A percentile compares a stretch with the other conserved stretches of the same genome.
These are phyloP conservation scores for Phytopythium kandeliae DNA, from an alignment of 352 stramenopile genomes.

Conservation along the genomic window DNA sequence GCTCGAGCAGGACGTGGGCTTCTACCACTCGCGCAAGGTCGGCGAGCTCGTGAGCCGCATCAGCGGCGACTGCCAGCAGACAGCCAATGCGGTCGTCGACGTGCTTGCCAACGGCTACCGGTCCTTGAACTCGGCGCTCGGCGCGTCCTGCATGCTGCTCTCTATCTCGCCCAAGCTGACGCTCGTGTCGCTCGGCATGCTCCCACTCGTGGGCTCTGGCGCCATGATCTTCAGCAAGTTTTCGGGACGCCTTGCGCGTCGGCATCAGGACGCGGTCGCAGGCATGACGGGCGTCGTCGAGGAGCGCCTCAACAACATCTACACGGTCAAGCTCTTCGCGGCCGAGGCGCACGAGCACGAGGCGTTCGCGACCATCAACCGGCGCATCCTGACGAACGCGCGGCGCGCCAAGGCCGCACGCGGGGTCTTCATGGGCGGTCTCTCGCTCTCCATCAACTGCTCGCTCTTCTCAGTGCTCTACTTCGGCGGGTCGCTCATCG, in stretches of 20 bases:
- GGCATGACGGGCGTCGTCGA: slow-evolving; percentile 78
- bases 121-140: slow-evolving; percentile 85
- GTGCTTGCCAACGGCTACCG: slow-evolving; percentile 84
- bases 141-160: slow-evolving; percentile 85
- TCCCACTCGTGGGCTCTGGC: slow-evolving; percentile 70
- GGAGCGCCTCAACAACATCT: slow-evolving; percentile 86
- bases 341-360: slow-evolving; percentile 64
- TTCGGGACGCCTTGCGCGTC: slow-evolving; percentile 67
- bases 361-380: slow-evolving; percentile 67
- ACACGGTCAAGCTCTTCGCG: slow-evolving; percentile 87
- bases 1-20: slow-evolving; percentile 76
- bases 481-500: slow-evolving; percentile 85
- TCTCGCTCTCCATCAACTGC: slow-evolving; percentile 86
- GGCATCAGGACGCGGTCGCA: slow-evolving; percentile 74
- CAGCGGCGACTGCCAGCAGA: slow-evolving; percentile 84
- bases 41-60: slow-evolving; percentile 84
- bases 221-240: slow-evolving; percentile 85
- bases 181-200: slow-evolving; percentile 79
- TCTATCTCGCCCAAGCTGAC: slow-evolving; percentile 88
- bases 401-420: slow-evolving; percentile 68
- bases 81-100: slow-evolving; percentile 85
- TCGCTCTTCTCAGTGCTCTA: slow-evolving; percentile 90
- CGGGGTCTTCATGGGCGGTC: slow-evolving; percentile 86
- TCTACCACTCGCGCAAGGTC: slow-evolving; percentile 79
- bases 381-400: slow-evolving; percentile 57